These are phyloP conservation scores for Cenococcum geophilum DNA, from an alignment of 495 filamentous ascomycete species.

Conservation along the genomic window DNA sequence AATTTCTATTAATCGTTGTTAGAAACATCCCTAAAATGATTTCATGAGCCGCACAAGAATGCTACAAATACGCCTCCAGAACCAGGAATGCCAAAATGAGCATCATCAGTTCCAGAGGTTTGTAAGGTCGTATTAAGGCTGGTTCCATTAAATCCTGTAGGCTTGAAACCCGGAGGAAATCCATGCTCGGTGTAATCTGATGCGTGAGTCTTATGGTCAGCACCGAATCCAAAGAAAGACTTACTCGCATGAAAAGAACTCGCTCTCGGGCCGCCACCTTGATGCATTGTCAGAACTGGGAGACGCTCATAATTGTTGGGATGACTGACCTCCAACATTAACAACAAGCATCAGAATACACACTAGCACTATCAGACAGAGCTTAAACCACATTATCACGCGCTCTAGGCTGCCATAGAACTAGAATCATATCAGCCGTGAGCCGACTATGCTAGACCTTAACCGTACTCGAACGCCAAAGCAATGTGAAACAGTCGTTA, in stretches of 20 bases:
- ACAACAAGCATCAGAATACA: slow-evolving; percentile 13
- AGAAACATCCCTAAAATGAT: neutral
- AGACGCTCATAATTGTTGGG: neutral
- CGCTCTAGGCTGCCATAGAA: slow-evolving; percentile 19
- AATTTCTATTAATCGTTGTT: slow-evolving; percentile 4
- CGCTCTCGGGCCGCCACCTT: slow-evolving; percentile 6
- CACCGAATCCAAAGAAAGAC: neutral
- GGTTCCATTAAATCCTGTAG: slow-evolving; percentile 5
- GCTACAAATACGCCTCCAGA: slow-evolving; percentile 15
- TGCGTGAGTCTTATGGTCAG: neutral
- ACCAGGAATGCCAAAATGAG: slow-evolving; percentile 12
- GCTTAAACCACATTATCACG: slow-evolving; percentile 21
- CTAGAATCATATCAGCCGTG: neutral
- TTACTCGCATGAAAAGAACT: slow-evolving; percentile 1
- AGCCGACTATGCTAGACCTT: neutral
- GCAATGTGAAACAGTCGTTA: slow-evolving; percentile 20
- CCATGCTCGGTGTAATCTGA: slow-evolving; percentile 13
- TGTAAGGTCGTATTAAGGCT: neutral
- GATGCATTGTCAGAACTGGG: slow-evolving; percentile 1
- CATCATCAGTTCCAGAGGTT: slow-evolving; percentile 1
- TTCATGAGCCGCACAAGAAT: slow-evolving; percentile 10
- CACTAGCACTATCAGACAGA: slow-evolving; percentile 13
- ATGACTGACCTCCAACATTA: slow-evolving; percentile 14
- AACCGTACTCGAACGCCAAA: slow-evolving; percentile 10
- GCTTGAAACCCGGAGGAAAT: slow-evolving; percentile 12